Conservation (phyloP, 2,329 filamentous ascomycete genomes). For the Botrytis tulipae region DNA sequence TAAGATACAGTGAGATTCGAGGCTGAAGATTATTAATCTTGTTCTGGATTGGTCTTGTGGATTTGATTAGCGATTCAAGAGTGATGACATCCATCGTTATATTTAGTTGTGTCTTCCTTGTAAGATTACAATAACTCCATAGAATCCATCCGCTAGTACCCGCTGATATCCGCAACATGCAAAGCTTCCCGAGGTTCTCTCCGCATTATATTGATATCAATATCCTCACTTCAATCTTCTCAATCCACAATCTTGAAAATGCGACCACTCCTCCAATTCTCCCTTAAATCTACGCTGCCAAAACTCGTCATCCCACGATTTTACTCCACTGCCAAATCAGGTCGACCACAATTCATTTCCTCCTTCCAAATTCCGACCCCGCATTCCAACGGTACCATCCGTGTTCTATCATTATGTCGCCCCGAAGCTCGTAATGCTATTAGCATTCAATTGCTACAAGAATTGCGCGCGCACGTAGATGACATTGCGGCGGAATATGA, state of each 20-base stretch:
- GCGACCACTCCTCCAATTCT: not conserved
- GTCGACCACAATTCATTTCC: conserved; percentile 18
- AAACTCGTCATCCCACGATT: conserved; percentile 16
- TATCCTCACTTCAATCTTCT: not conserved
- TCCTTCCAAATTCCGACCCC: conserved; percentile 16
- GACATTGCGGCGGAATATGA: conserved; percentile 65
- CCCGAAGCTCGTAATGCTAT: conserved; percentile 87
- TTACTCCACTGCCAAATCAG: conserved; percentile 22
- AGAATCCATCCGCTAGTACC: not conserved
- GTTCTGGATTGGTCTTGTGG: not conserved
- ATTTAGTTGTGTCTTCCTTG: not conserved
- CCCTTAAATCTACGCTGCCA: conserved; percentile 21
- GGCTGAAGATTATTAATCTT: conserved; percentile 11
- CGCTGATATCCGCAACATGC: not conserved
- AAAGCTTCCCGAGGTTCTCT: not conserved
- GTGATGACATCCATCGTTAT: not conserved
- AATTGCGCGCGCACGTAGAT: conserved; percentile 70
- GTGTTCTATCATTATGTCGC: conserved; percentile 83
- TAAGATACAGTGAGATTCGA: not conserved
- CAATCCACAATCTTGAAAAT: not conserved
- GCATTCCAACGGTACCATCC: conserved; percentile 64
- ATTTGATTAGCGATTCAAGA: not conserved
- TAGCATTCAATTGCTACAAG: conserved; percentile 71
- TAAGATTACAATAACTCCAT: not conserved
- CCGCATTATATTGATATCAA: not conserved